Percentiles rank a stretch among this genome's conserved stretches.
Evolutionary conservation across 495 filamentous ascomycete genomes (phyloP).

Genomic region (Penicillium diatomitis): DNA sequence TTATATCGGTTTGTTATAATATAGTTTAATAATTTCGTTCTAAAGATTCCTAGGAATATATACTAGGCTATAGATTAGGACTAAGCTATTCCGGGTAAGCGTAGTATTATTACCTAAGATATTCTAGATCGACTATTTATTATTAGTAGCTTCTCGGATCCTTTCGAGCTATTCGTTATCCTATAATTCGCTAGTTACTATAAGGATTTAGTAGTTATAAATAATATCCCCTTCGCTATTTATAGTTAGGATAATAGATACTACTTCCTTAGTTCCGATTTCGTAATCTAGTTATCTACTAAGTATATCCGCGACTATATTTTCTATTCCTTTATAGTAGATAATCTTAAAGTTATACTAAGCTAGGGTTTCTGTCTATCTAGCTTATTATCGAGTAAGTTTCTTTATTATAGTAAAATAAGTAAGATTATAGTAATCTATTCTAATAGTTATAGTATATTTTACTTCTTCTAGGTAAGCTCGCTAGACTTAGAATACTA

Average conservation of each 20-base stretch:
- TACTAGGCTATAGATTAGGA: neutral
- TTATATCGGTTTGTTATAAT: neutral
- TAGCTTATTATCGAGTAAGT: neutral
- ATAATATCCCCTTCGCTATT: neutral
- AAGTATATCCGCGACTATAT: neutral
- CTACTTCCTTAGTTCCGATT: neutral
- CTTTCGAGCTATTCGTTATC: neutral
- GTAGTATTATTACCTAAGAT: neutral
- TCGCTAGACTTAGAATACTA: neutral
- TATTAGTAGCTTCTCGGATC: neutral
- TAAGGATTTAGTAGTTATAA: neutral
- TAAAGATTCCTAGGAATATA: neutral
- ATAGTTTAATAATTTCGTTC: neutral
- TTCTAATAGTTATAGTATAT: neutral
- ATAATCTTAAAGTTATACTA: neutral
- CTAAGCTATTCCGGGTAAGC: neutral
- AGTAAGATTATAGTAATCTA: neutral
- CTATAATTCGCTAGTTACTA: neutral
- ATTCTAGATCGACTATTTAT: neutral
- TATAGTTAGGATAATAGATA: neutral
- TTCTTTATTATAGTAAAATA: neutral
- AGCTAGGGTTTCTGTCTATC: neutral
- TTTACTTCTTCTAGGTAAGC: neutral
- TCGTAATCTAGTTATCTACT: neutral
- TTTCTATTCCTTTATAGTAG: neutral